A percentile compares a stretch with the other conserved stretches of the same genome.
Conservation (phyloP, 2,329 filamentous ascomycete species). For the Paecilomyces dactylethromorphus region DNA sequence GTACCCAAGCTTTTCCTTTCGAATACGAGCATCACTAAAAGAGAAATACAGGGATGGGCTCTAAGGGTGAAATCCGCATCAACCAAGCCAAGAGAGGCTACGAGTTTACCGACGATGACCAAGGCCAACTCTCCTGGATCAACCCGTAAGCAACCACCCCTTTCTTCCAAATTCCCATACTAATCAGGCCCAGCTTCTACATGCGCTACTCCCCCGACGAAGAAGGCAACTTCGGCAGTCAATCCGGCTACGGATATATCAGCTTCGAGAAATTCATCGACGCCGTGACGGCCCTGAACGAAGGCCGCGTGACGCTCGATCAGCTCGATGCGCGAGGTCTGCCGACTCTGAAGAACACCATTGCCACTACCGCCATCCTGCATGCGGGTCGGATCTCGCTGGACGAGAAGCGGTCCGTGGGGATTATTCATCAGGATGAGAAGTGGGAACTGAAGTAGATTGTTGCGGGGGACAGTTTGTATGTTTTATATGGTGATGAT, state of each 20-base stretch:
- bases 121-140: conserved; percentile 65
- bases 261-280: conserved; percentile 96
- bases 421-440: conserved; percentile 48
- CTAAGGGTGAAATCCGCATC: conserved; percentile 75
- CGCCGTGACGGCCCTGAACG: conserved; percentile 71
- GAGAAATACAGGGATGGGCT: conserved; percentile 56
- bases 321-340: conserved; percentile 74
- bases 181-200: conserved; percentile 55
- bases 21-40: neutral
- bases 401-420: conserved; percentile 72
- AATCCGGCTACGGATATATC: conserved; percentile 87
- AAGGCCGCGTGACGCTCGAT: conserved; percentile 62
- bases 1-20: conserved; percentile 7
- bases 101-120: conserved; percentile 79
- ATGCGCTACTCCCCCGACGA: conserved; percentile 93
- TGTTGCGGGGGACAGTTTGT: neutral
- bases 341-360: conserved; percentile 80
- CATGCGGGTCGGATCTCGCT: conserved; percentile 79
- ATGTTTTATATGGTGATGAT: neutral
- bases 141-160: conserved; percentile 56
- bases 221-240: conserved; percentile 87
- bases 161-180: neutral
- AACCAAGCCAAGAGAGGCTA: conserved; percentile 94
- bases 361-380: conserved; percentile 85
- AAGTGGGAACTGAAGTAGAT: conserved; percentile 58